Evolutionary conservation across 2,329 filamentous ascomycete genomes (phyloP), one percentile per base, ranked within the genome.

Genomic region (Colletotrichum zoysiae): DNA sequence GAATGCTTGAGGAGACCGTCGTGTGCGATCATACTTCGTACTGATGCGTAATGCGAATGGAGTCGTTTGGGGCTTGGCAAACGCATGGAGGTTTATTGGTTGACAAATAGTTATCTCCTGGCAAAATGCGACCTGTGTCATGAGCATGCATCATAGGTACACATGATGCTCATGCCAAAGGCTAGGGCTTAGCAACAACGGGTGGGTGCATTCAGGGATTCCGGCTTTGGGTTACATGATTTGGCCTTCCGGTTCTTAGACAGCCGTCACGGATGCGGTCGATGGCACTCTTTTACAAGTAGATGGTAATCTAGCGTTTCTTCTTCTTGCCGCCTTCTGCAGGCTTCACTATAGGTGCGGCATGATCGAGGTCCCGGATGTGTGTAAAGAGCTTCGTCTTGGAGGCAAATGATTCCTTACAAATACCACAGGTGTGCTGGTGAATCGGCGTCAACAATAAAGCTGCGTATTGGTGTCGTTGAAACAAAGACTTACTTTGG

Each of bases 311-410:
- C 78, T 75, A 82, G 70, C 78, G 76, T 76, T 81, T 83, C 72
- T 81, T 81, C 71, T 82, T 85, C 74, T 81, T 84, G 44, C 76
- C 74, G 3, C 77, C 46, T 71, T 4, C 51, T 44, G 30, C 35
- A 23, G 33, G 40, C 40, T 61, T 71, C 58, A 42, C 65, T 70
- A 74, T 78, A 81, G 55, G 65, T 58, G 89, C 88, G 7, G 91
- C 92, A 82, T 96, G 93, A 12, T 83, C 83, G 23, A 88, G 81
- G 12, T 90, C 87, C 73, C 89, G 88, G 70, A 96, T 86, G 79
- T 97, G 94, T 64, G 88, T 84, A 79, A 95, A 95, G 23, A 97
- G 81, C 75, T 90, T 90, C 7, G 89, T 92, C 75, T 90, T 91
- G 1, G 92, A 94, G 0, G 88, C 74, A 67, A 88, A 89, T 1